These are phyloP conservation scores for Aspergillus egyptiacus DNA, from an alignment of 495 filamentous ascomycete species.

Conservation along the genomic window DNA sequence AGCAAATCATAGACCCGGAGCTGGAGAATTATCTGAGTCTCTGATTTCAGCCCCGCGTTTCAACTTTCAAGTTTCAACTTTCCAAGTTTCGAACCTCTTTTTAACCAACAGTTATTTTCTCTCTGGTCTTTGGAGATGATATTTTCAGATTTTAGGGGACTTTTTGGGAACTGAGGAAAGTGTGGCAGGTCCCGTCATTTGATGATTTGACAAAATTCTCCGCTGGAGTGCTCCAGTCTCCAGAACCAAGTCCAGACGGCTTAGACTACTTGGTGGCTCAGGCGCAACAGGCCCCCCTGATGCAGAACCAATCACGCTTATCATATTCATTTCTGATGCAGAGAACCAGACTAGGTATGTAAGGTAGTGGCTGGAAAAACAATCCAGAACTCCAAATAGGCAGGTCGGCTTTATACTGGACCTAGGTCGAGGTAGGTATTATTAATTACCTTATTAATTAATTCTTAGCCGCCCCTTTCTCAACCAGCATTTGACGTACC, in stretches of 20 bases:
- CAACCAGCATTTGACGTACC: neutral
- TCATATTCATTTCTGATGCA: neutral
- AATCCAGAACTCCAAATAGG: neutral
- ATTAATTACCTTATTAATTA: too few relatives aligned
- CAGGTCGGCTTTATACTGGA: too few relatives aligned
- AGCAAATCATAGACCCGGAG: too few relatives aligned
- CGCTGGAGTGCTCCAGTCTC: too few relatives aligned
- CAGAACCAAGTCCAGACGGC: too few relatives aligned
- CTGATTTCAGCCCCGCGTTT: neutral
- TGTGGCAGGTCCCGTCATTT: neutral
- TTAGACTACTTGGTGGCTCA: too few relatives aligned
- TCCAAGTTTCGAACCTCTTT: neutral
- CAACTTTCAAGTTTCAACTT: neutral
- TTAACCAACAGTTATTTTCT: neutral
- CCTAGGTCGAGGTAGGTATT: too few relatives aligned
- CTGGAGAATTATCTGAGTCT: neutral
- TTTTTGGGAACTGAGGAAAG: neutral
- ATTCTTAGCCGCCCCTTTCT: too few relatives aligned
- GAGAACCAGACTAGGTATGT: neutral
- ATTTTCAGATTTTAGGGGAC: neutral
- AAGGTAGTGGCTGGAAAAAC: neutral
- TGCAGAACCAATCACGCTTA: constrained; percentile 9
- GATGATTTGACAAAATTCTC: too few relatives aligned
- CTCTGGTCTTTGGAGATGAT: neutral
- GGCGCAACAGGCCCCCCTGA: neutral